Percentiles rank a stretch among this genome's conserved stretches.
Conservation (phyloP, 768 basidiomycete species). For the Mycena belliarum region DNA sequence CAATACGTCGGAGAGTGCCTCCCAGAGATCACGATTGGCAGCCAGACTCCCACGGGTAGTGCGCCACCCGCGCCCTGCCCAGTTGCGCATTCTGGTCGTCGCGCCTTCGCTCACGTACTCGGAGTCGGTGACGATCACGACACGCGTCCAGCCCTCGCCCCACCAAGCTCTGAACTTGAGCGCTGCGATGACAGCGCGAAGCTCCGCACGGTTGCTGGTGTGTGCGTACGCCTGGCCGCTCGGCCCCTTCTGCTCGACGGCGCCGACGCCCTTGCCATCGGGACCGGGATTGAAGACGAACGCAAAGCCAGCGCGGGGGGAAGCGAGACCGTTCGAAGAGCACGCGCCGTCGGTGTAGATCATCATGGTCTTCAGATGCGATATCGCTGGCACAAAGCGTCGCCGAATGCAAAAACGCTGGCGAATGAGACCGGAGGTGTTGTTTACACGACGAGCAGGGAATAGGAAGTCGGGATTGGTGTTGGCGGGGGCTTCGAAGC, state of each 20-base stretch:
- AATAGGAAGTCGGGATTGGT: not conserved
- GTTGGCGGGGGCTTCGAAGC: slow-evolving; percentile 3
- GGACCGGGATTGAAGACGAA: slow-evolving; percentile 7
- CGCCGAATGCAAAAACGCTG: slow-evolving; percentile 11
- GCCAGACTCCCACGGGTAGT: slow-evolving; percentile 19
- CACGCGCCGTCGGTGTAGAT: slow-evolving; percentile 17
- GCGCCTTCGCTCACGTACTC: slow-evolving; percentile 32
- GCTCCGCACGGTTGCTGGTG: slow-evolving; percentile 38
- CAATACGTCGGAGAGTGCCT: slow-evolving; percentile 19
- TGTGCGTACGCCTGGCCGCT: slow-evolving; percentile 11
- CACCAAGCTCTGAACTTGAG: slow-evolving; percentile 27
- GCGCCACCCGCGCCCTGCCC: slow-evolving; percentile 28
- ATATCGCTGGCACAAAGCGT: slow-evolving; percentile 1
- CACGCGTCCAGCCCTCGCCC: slow-evolving; percentile 30
- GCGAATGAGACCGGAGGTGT: not conserved
- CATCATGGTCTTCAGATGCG: slow-evolving; percentile 6
- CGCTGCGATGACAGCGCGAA: slow-evolving; percentile 31
- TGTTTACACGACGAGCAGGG: not conserved
- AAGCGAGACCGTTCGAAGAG: not conserved
- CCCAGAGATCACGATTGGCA: slow-evolving; percentile 30
- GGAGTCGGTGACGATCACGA: slow-evolving; percentile 33
- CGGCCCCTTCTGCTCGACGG: slow-evolving; percentile 3
- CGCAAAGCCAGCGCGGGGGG: slow-evolving; percentile 3
- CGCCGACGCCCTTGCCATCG: not conserved
- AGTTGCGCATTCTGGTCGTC: slow-evolving; percentile 23